Base-by-base conservation (phyloP, 805 yeast genomes). In the Sugiyamaella boreocaroliniensis region DNA sequence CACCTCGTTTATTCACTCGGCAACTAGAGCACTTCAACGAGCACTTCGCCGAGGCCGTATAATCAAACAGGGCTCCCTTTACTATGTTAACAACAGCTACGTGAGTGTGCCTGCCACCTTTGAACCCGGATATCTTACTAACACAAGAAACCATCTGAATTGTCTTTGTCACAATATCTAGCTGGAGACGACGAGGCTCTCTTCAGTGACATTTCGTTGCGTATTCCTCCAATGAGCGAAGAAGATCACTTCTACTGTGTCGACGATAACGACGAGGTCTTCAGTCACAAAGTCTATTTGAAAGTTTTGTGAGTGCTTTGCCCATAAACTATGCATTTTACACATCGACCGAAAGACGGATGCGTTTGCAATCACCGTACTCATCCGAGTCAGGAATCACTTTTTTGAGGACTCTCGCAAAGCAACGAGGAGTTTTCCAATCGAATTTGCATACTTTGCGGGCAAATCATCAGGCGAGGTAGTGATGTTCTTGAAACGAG, bases 231-330 rank as follows among this genome's bases (percentile, higher is more conserved):
- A 15, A 64, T 65, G 7, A 55, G 65, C 1, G 65, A 59, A 16
- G 65, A 58, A 16, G 70, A 67, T 44, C 59, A 60, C n/a, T 59
- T 55, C 34, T 45, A 29, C 34, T 32, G 29, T n/a, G 32, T 45
- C 15, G 48, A 45, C 19, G 48, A 45, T 20, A 45, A 45, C 32
- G 48, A 45, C 29, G 43, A 52, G 40, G 68, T 92, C 93, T 66
- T 92, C 98, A 58, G 93, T 89, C 71, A 93, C 92, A 59, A 92
- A 81, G 71, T 93, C 98, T 45, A 45, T 19, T 11, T 45, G 15
- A 34, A 45, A 22, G 48, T 45, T 40, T 15, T 34, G 20, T 43
- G 37, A 32, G 12, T 3, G 26, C 26, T 3, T 6, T 6, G 3
- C 6, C 26, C 26, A 22, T 22, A 6, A 22, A 22, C 26, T 22